Conservation (phyloP, 2,329 filamentous ascomycete genomes). For the Fusarium compactum region DNA sequence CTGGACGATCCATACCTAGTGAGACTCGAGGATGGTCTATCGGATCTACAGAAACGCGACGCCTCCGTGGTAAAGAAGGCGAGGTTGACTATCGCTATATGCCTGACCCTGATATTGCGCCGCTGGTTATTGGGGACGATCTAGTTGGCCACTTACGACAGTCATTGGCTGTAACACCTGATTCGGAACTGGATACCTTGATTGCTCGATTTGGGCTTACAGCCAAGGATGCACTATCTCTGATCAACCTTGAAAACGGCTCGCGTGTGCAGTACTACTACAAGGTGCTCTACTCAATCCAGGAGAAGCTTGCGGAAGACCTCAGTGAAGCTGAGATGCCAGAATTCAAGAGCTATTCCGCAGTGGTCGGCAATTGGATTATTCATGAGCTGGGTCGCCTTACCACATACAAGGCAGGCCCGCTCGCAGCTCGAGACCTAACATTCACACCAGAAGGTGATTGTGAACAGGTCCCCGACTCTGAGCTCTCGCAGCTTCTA, state of each 20-base stretch:
- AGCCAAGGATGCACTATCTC: conserved; percentile 83
- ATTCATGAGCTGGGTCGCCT: conserved; percentile 81
- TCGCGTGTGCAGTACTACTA: conserved; percentile 86
- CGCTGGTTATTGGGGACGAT: conserved; percentile 79
- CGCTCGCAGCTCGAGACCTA: conserved; percentile 51
- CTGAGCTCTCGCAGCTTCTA: conserved; percentile 64
- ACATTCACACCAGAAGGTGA: conserved; percentile 60
- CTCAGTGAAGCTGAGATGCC: conserved; percentile 30
- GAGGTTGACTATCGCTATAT: conserved; percentile 99
- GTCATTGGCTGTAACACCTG: conserved; percentile 78
- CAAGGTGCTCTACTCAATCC: conserved; percentile 67
- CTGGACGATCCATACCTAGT: conserved; percentile 79
- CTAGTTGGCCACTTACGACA: conserved; percentile 73
- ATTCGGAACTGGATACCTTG: conserved; percentile 74
- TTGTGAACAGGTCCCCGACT: conserved; percentile 60
- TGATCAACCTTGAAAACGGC: conserved; percentile 82
- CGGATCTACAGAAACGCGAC: conserved; percentile 82
- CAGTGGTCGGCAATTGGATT: conserved; percentile 73
- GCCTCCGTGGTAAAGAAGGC: conserved; percentile 91
- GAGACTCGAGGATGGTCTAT: conserved; percentile 96
- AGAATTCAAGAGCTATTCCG: conserved; percentile 55
- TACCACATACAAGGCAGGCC: conserved; percentile 62
- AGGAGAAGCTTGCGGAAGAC: conserved; percentile 47
- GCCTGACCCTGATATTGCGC: conserved; percentile 92
- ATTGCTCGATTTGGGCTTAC: conserved; percentile 75